phyloP scores from a whole-genome alignment of 2,329 filamentous ascomycete genomes.

The Sporothrix sp. region DNA sequence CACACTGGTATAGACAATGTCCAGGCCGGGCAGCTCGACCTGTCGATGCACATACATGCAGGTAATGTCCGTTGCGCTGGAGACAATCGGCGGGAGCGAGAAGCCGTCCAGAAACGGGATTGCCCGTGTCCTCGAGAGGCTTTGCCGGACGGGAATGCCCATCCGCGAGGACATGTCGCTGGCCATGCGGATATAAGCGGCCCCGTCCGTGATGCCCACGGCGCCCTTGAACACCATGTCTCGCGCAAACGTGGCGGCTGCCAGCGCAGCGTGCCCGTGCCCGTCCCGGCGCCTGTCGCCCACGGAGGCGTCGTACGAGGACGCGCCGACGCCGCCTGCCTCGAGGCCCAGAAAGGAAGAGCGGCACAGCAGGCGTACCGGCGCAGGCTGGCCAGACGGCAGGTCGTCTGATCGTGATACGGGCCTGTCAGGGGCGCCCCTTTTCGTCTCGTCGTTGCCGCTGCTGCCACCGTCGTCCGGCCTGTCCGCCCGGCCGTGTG shows the following conservation, averaged over 20 bases:
- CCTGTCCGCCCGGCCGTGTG: no score
- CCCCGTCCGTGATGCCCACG: background rate
- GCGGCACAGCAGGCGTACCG: no score
- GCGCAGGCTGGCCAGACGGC: no score
- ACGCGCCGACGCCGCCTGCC: no score
- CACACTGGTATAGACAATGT: slow-evolving; percentile 35
- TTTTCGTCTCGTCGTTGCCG: no score
- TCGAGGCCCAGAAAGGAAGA: no score
- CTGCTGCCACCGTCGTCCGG: no score
- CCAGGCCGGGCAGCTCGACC: slow-evolving; percentile 30
- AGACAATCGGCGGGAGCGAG: background rate
- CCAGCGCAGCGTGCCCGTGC: background rate
- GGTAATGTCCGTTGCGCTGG: background rate
- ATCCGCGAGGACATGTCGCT: no score
- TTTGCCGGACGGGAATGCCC: no score
- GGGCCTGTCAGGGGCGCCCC: no score
- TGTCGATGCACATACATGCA: slow-evolving; percentile 22
- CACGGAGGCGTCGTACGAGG: background rate
- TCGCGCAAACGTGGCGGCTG: background rate
- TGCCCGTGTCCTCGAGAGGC: background rate
- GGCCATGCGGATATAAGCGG: no score
- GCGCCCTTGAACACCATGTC: background rate
- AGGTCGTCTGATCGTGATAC: no score
- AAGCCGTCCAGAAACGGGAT: background rate
- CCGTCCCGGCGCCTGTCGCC: background rate